These are phyloP conservation scores for Solanum stenotomum DNA, from an alignment of 257 asterid genomes.

Conservation along the genomic window DNA sequence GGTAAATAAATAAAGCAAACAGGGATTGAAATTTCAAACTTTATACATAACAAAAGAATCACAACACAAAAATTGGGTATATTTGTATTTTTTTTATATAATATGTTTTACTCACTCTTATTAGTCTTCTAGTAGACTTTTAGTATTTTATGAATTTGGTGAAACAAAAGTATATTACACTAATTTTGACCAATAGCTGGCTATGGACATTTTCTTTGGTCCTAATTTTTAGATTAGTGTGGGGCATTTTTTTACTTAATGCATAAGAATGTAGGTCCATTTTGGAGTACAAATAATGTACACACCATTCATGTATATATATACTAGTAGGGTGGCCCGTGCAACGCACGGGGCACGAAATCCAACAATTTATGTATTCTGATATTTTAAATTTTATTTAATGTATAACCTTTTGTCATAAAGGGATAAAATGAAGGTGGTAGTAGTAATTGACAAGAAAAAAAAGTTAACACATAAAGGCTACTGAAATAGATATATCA, in stretches of 20 bases:
- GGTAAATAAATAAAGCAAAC: neutral
- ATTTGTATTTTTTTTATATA: neutral
- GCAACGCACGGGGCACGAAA: too few species aligned
- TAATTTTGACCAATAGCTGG: neutral
- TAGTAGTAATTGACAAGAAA: too few species aligned
- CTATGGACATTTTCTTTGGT: neutral
- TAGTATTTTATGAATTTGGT: neutral
- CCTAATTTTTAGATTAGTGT: neutral
- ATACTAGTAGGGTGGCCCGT: too few species aligned
- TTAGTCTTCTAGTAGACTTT: neutral
- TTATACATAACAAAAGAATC: neutral
- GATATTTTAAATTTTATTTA: too few species aligned
- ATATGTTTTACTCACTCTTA: neutral
- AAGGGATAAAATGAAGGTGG: too few species aligned
- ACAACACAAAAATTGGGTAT: neutral
- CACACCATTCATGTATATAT: neutral
- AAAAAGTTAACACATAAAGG: too few species aligned
- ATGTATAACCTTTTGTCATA: too few species aligned
- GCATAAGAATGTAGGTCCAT: constrained; percentile 38
- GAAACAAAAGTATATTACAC: neutral
- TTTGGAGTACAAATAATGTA: constrained; percentile 28
- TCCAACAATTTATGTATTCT: too few species aligned
- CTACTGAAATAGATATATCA: too few species aligned
- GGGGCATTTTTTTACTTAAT: constrained; percentile 21
- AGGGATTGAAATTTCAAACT: neutral